Conservation (phyloP, 164 flowering plant species). For the Aristolochia californica region DNA sequence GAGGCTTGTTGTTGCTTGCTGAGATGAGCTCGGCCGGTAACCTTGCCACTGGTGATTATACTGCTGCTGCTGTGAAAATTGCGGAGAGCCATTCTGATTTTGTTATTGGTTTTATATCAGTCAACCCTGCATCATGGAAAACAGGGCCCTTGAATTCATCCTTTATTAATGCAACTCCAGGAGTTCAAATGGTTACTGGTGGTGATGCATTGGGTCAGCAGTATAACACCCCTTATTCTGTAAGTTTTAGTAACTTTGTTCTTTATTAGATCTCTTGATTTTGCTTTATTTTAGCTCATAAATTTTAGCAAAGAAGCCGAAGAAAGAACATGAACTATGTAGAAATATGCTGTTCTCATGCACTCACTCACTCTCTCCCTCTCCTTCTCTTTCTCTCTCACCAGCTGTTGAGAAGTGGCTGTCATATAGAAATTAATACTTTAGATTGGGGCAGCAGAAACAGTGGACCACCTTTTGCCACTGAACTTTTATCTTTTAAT, state of each 20-base stretch:
- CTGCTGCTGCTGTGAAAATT: constrained; percentile 87
- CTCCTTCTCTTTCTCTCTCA: not conserved
- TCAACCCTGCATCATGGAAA: constrained; percentile 94
- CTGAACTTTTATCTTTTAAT: too few relatives aligned
- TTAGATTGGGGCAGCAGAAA: too few relatives aligned
- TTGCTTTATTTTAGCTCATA: not conserved
- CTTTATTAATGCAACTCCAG: constrained; percentile 68
- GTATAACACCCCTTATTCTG: constrained; percentile 87
- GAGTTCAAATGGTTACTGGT: constrained; percentile 69
- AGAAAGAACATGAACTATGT: not conserved
- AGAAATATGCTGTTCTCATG: not conserved
- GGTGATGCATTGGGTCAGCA: constrained; percentile 94
- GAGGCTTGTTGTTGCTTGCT: constrained; percentile 84
- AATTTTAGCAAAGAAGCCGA: not conserved
- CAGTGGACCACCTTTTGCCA: too few relatives aligned
- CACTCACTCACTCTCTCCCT: not conserved
- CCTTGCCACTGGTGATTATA: constrained; percentile 90
- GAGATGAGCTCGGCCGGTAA: constrained; percentile 99
- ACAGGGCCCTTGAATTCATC: constrained; percentile 62
- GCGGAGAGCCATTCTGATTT: constrained; percentile 90
- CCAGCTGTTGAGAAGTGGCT: not conserved
- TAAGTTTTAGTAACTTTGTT: constrained; percentile 49
- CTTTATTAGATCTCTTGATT: too few relatives aligned
- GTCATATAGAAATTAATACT: too few relatives aligned
- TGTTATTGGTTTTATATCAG: constrained; percentile 95